Conservation (phyloP, 805 yeast species). For the Lipomyces yamadae region DNA sequence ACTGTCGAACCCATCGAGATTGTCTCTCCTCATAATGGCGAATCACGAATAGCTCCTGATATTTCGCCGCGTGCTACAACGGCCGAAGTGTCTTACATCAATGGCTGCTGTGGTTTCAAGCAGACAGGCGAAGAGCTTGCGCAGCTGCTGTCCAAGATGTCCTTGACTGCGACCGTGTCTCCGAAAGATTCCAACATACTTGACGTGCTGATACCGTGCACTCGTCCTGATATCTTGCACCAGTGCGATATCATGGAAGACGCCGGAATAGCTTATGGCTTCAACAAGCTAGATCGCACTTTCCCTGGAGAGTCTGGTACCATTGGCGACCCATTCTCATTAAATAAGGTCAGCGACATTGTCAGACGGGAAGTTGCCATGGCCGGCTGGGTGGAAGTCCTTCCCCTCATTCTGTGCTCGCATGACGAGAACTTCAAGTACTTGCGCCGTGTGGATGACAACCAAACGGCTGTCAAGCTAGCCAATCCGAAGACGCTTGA, state of each 20-base stretch:
- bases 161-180: conserved; percentile 66
- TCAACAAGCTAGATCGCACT: conserved; percentile 81
- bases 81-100: conserved; percentile 83
- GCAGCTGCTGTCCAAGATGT: conserved; percentile 76
- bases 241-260: conserved; percentile 99
- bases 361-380: conserved; percentile 89
- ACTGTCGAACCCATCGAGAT: conserved; percentile 84
- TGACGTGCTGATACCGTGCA: conserved; percentile 80
- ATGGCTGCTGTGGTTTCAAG: conserved; percentile 87
- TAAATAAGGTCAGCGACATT: conserved; percentile 89
- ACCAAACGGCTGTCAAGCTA: conserved; percentile 79
- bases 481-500: conserved; percentile 97
- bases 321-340: conserved; percentile 85
- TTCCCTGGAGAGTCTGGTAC: conserved; percentile 76
- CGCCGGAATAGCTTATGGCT: conserved; percentile 95
- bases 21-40: conserved; percentile 76
- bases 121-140: conserved; percentile 70
- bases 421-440: conserved; percentile 95
- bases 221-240: conserved; percentile 94
- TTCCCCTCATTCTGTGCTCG: conserved; percentile 94
- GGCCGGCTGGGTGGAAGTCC: conserved; percentile 93
- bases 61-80: conserved; percentile 67
- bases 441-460: conserved; percentile 74
- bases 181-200: conserved; percentile 54
- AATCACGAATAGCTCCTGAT: conserved; percentile 77